Evolutionary conservation across 176 grass and related monocot genomes (phyloP).

Genomic region (Hyparrhenia diplandra): DNA sequence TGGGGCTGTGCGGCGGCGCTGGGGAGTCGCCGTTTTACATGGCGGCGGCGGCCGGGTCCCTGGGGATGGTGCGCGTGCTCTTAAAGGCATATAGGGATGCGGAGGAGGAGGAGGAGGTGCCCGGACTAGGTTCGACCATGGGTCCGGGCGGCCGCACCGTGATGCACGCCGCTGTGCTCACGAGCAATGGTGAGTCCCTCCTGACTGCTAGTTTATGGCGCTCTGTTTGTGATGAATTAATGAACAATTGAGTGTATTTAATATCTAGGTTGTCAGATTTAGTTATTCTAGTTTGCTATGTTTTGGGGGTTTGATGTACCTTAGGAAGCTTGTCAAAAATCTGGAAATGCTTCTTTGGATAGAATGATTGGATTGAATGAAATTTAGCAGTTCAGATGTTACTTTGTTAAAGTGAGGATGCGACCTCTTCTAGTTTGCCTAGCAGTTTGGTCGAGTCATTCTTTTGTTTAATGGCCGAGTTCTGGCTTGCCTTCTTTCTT

Average conservation of each 20-base stretch:
- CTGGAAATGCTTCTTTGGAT: background rate
- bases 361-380: background rate
- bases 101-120: background rate
- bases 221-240: background rate
- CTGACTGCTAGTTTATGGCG: background rate
- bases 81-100: constrained; percentile 1
- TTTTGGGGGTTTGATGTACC: constrained; percentile 4
- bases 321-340: background rate
- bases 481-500: no score
- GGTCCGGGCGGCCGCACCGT: constrained; percentile 43
- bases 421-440: background rate
- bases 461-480: no score
- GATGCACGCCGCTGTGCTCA: constrained; percentile 58
- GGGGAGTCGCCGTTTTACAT: constrained; percentile 53
- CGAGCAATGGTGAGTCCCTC: constrained; percentile 32
- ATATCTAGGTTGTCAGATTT: background rate
- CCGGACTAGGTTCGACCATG: constrained; percentile 1
- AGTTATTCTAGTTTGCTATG: background rate
- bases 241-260: background rate
- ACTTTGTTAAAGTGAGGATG: background rate
- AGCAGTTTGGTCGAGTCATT: no score
- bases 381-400: background rate
- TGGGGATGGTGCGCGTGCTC: constrained; percentile 34
- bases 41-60: constrained; percentile 47
- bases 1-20: background rate